These are phyloP conservation scores for Eimeria falciformis DNA, from an alignment of 169 alveolate genomes.

Conservation along the genomic window DNA sequence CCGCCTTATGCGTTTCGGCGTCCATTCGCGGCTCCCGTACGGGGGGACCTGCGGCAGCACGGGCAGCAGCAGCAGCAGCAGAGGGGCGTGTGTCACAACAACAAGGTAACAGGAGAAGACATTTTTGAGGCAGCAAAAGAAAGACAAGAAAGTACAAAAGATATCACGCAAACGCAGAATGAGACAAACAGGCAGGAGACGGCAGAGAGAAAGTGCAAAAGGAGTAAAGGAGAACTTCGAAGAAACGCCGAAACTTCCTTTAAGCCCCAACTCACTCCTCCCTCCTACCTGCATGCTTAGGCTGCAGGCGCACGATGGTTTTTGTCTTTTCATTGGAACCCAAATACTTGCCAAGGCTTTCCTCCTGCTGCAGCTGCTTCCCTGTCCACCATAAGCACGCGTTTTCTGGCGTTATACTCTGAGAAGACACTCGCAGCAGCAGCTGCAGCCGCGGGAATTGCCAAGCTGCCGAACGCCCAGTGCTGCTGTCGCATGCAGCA, in stretches of 20 bases:
- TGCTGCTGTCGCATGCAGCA: too few species aligned
- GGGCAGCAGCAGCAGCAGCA: conserved; percentile 10
- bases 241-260: neutral
- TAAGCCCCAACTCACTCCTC: neutral
- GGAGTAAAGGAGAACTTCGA: neutral
- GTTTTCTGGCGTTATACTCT: conserved; percentile 86
- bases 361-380: conserved; percentile 93
- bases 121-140: neutral
- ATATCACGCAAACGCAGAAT: neutral
- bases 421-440: conserved; percentile 49
- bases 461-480: too few species aligned
- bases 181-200: neutral
- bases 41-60: conserved; percentile 91
- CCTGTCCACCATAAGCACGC: conserved; percentile 97
- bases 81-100: neutral
- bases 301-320: conserved; percentile 93
- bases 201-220: neutral
- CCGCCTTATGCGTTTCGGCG: conserved; percentile 95
- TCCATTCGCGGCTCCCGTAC: conserved; percentile 97
- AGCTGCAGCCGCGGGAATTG: neutral
- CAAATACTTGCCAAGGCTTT: conserved; percentile 87
- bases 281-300: conserved; percentile 84
- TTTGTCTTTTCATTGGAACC: conserved; percentile 96
- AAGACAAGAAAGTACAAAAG: neutral
- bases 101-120: neutral